These are phyloP conservation scores for Lactarius vividus DNA, from an alignment of 768 basidiomycete genomes.

Conservation along the genomic window DNA sequence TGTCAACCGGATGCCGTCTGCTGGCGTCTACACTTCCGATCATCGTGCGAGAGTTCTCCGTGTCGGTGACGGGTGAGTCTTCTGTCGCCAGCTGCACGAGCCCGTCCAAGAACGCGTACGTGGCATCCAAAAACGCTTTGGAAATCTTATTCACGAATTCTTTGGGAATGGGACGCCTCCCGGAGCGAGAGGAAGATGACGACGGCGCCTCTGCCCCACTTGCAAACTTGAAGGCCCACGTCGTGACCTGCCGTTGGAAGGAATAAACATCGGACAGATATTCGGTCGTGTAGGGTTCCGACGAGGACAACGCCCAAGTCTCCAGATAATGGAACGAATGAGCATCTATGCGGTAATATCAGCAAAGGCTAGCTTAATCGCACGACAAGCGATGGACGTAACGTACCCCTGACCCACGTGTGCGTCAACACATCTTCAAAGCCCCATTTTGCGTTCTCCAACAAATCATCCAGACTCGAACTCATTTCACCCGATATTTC, in stretches of 20 bases:
- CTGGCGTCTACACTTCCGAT: conserved; percentile 35
- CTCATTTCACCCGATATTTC: conserved; percentile 77
- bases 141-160: conserved; percentile 73
- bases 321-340: conserved; percentile 81
- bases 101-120: conserved; percentile 87
- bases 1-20: conserved; percentile 55
- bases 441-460: conserved; percentile 84
- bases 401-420: conserved; percentile 80
- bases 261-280: conserved; percentile 75
- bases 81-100: conserved; percentile 75
- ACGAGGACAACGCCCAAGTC: conserved; percentile 69
- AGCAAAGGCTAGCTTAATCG: conserved; percentile 3
- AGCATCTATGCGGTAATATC: conserved; percentile 56
- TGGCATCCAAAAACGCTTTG: conserved; percentile 78
- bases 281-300: conserved; percentile 63
- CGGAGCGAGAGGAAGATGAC: conserved; percentile 47
- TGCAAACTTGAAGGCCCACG: conserved; percentile 74
- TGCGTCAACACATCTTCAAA: conserved; percentile 79
- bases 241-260: conserved; percentile 78
- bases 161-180: conserved; percentile 57
- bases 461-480: conserved; percentile 64
- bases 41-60: conserved; percentile 36
- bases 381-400: conserved; percentile 35
- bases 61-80: conserved; percentile 50
- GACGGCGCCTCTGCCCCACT: conserved; percentile 61